phyloP scores from a whole-genome alignment of 2,329 filamentous ascomycete species.

The Aureobasidium sp. region DNA sequence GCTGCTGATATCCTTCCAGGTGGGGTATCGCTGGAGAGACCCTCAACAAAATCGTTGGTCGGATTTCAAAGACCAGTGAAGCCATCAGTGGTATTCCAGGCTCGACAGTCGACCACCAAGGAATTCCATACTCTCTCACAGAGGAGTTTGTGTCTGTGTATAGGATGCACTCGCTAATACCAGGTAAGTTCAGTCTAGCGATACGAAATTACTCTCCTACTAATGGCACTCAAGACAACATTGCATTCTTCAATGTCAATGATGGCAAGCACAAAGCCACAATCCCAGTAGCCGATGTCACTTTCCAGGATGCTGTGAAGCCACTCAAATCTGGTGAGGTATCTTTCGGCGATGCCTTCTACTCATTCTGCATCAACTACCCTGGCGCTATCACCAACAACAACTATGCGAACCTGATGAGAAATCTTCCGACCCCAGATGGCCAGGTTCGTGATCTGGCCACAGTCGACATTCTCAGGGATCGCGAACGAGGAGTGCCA shows the following conservation, averaged over 20 bases:
- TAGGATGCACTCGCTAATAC: slow-evolving; percentile 38
- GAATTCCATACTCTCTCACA: slow-evolving; percentile 36
- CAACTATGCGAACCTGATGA: slow-evolving; percentile 37
- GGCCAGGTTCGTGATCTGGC: slow-evolving; percentile 38
- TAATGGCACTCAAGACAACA: slow-evolving; percentile 19
- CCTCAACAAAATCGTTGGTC: slow-evolving; percentile 33
- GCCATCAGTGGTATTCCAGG: slow-evolving; percentile 36
- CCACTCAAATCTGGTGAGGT: slow-evolving; percentile 27
- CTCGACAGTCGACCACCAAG: slow-evolving; percentile 33
- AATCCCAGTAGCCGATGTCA: slow-evolving; percentile 27
- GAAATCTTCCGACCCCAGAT: slow-evolving; percentile 36
- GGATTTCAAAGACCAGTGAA: slow-evolving; percentile 34
- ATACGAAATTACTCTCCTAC: not conserved
- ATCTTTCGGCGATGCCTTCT: slow-evolving; percentile 35
- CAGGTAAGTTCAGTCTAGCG: slow-evolving; percentile 8
- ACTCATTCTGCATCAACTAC: slow-evolving; percentile 44
- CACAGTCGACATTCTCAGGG: slow-evolving; percentile 42
- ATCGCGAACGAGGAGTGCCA: slow-evolving; percentile 43
- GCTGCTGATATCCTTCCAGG: slow-evolving; percentile 20
- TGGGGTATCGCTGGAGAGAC: slow-evolving; percentile 8
- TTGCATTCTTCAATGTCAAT: slow-evolving; percentile 31
- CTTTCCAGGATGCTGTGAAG: slow-evolving; percentile 30
- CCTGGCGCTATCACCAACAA: slow-evolving; percentile 41
- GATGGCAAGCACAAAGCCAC: slow-evolving; percentile 27
- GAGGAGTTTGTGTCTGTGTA: slow-evolving; percentile 43